phyloP scores from a whole-genome alignment of 2,329 filamentous ascomycete species.

The Cercospora brassicicola region DNA sequence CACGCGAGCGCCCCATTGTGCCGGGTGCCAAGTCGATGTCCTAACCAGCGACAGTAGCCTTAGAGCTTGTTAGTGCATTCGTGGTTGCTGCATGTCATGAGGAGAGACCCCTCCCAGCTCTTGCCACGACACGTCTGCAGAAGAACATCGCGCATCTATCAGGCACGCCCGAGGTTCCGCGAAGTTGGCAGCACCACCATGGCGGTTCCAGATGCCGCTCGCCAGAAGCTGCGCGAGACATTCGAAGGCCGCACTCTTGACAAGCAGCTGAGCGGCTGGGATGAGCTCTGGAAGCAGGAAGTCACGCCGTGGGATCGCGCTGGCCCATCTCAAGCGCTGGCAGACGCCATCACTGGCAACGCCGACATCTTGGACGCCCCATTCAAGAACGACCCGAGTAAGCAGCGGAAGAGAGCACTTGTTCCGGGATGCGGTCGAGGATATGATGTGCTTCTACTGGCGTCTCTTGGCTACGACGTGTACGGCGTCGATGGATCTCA shows the following conservation, averaged over 20 bases:
- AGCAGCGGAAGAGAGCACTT: conserved; percentile 58
- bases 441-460: conserved; percentile 75
- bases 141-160: not conserved
- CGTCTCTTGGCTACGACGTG: conserved; percentile 73
- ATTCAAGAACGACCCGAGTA: conserved; percentile 13
- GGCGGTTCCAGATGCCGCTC: conserved; percentile 6
- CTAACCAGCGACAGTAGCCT: not conserved
- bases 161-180: not conserved
- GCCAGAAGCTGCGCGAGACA: conserved; percentile 28
- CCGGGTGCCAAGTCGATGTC: not conserved
- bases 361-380: conserved; percentile 29
- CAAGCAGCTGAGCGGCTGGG: conserved; percentile 40
- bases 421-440: conserved; percentile 82
- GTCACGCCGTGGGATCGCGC: conserved; percentile 61
- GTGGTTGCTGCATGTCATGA: not conserved
- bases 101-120: not conserved
- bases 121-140: not conserved
- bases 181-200: not conserved
- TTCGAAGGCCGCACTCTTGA: conserved; percentile 46
- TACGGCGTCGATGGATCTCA: conserved; percentile 70
- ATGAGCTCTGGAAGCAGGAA: conserved; percentile 55
- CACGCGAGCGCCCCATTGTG: not conserved
- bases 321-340: conserved; percentile 59
- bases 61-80: not conserved
- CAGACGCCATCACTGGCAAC: conserved; percentile 50